A percentile compares a stretch with the other conserved stretches of the same genome.
These are phyloP conservation scores for Lantana camara DNA, from an alignment of 257 asterid species.

Conservation along the genomic window DNA sequence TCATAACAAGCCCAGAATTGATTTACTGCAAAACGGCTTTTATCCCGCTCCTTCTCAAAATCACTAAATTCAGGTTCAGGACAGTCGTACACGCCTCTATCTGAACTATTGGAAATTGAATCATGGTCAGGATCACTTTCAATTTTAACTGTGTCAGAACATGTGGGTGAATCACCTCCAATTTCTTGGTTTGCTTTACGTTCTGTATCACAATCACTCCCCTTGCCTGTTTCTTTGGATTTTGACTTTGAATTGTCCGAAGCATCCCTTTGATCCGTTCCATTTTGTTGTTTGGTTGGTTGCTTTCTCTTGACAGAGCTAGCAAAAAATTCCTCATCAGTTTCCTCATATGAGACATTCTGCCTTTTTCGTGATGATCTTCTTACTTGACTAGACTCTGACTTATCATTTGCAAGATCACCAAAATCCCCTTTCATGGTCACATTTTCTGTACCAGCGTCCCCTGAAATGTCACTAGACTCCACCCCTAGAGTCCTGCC, in stretches of 20 bases:
- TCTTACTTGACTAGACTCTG: conserved; percentile 19
- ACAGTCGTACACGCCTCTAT: conserved; percentile 11
- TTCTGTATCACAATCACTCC: conserved; percentile 21
- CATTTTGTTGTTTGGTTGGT: conserved; percentile 14
- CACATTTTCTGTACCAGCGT: conserved; percentile 31
- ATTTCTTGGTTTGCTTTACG: conserved; percentile 25
- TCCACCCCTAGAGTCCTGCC: conserved; percentile 30
- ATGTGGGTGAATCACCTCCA: conserved; percentile 9
- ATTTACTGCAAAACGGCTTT: conserved; percentile 35
- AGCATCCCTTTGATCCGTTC: conserved; percentile 26
- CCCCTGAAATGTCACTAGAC: conserved; percentile 37
- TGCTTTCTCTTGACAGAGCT: conserved; percentile 33
- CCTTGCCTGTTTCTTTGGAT: conserved; percentile 23
- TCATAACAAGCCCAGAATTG: conserved; percentile 75
- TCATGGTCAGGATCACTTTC: conserved; percentile 33
- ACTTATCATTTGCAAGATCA: background rate
- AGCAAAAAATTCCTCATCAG: conserved; percentile 47
- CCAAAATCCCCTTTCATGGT: conserved; percentile 31
- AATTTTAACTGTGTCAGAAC: conserved; percentile 25
- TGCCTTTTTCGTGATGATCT: conserved; percentile 63
- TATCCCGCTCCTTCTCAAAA: conserved; percentile 47
- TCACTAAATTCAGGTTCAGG: conserved; percentile 63
- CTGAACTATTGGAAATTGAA: conserved; percentile 11
- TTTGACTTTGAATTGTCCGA: background rate
- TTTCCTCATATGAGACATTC: conserved; percentile 50